Base-by-base conservation (phyloP, 371 early-diverging fungal genomes). In the Apophysomyces variabilis region DNA sequence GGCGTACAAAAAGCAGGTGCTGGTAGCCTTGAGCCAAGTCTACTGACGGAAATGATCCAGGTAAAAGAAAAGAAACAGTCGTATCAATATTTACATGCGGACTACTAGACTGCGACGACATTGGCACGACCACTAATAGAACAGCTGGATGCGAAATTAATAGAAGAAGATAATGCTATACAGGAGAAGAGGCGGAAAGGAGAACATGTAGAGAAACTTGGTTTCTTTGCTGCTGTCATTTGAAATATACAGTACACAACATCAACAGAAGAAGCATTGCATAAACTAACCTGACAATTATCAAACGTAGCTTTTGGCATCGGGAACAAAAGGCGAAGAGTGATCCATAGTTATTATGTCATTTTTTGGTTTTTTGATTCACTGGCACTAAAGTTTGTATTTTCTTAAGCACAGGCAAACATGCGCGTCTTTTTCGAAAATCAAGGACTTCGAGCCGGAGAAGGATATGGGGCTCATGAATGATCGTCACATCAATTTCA, bases 41-140 rank as follows among this genome's bases (percentile, higher is more conserved):
- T 93, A 61, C 62, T 94, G 67, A 82, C 83, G 5, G 93, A 93
- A 64, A 93, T 94, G 94, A 80, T 92, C n/a, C 84, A 85, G 79
- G 85, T 86, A 76, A 58, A 60, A 18, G 13, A 2, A 45, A 54
- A 9, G 12, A 57, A 58, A 12, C 61, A 62, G 62, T 69, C 43
- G 57, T 70, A 46, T 9, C 21, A 0, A 54, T 7, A 54, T 18
- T 38, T 3, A 60, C 45, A 18, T 60, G 35, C 38, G 58, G 13
- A 47, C 9, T 36, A 38, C 7, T 68, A 85, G 76, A 80, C 88
- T n/a, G 90, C 90, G 11, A 80, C 87, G 57, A 76, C 76, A 7
- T 64, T 90, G 59, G 93, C 85, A 7, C 79, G 83, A 39, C 77
- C 85, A 43, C 59, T 90, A 61, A 84, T 88, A 57, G 68, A 80